Conservation (phyloP, 2,329 filamentous ascomycete species). For the Juglanconis juglandina region DNA sequence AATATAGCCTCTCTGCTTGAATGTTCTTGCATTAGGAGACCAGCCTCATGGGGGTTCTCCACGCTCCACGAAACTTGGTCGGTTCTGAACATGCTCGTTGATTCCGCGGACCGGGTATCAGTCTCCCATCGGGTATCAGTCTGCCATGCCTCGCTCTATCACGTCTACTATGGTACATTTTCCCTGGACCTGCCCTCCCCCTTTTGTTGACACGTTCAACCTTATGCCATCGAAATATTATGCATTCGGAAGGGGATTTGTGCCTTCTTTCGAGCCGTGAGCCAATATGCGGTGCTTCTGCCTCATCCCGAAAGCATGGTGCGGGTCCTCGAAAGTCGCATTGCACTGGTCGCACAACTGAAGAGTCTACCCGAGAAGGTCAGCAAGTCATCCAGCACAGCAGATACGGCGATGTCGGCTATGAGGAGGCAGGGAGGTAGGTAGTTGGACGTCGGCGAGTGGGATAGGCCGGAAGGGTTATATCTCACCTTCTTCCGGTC, state of each 20-base stretch:
- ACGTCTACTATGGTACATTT: not conserved
- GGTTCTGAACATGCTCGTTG: not conserved
- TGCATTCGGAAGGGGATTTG: not conserved
- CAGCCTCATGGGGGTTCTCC: too few relatives aligned
- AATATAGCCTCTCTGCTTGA: not conserved
- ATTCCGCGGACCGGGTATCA: not conserved
- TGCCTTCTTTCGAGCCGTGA: not conserved
- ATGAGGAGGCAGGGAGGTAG: not conserved
- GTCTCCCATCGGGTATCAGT: not conserved
- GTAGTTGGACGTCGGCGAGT: not conserved
- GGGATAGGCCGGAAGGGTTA: not conserved
- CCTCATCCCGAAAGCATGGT: not conserved
- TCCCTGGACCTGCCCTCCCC: not conserved
- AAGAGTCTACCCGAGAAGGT: not conserved
- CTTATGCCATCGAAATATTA: not conserved
- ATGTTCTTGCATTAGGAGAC: not conserved
- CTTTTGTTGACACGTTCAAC: not conserved
- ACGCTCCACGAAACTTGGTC: not conserved
- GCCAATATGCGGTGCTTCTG: not conserved
- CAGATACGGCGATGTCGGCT: not conserved
- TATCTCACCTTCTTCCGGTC: not conserved
- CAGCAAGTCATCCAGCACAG: not conserved
- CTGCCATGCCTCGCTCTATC: too few relatives aligned
- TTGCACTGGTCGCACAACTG: slow-evolving; percentile 2
- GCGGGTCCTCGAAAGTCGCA: not conserved